Evolutionary conservation across 202 grass and related monocot genomes (phyloP), one percentile per base, ranked within the genome.

Genomic region (Hordeum pubiflorum): DNA sequence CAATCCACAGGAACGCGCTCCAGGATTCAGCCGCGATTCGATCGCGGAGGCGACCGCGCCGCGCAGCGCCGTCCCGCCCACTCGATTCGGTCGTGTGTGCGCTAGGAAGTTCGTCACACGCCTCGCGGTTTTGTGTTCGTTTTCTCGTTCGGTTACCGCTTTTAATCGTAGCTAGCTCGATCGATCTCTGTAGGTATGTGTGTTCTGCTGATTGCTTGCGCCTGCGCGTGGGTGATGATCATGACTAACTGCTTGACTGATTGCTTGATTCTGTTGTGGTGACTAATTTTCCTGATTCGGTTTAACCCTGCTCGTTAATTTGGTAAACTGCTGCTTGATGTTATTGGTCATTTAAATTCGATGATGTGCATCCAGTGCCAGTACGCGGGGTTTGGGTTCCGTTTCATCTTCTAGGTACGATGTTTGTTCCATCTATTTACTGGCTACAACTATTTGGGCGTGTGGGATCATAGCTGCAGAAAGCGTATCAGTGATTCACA

Each of bases 61-160:
- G 24, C 24, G 24, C 34, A 6, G 34, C 34, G 41, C 59, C 44
- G 66, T 40, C 61, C 54, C 12, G 75, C 69, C 69, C 41, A 10
- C 68, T 83, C 88, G 75, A 83, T 75, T 86, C 61, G 69, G 55
- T 79, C 69, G 74, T 57, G 61, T 32, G 79, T 70, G 75, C 61
- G 79, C 57, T 89, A 86, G 88, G 83, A 89, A 89, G 88, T 89
- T 89, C 88, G 88, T 54, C 50, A 83, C 52, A 79, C 79, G 83
- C 60, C 75, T 86, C 80, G 83, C 75, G 75, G 75, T 80, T 86
- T 63, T 56, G 65, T 60, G 43, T 72, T 72, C 63, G 39, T 50
- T 77, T 71, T 9, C 55, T 59, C 23, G 18, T 41, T 43, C 23
- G 75, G 60, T 20, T 78, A 77, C 13, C 13, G 56, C 36, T 58